Evolutionary conservation across 306 rosid genomes (phyloP).

Genomic region (Lathyrus tuberosus): DNA sequence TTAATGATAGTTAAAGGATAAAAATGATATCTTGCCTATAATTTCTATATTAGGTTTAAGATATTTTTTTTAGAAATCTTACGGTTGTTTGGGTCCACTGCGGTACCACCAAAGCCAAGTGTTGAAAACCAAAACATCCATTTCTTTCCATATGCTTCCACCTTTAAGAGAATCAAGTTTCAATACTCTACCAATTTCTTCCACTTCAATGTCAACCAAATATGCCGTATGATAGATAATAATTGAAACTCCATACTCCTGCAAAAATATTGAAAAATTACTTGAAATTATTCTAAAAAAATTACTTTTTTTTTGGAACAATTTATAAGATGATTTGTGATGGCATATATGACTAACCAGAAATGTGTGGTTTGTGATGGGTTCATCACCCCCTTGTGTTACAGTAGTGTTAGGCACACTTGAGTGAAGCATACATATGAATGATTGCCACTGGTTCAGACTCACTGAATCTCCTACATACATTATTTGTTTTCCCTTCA

Average conservation of each 20-base stretch:
- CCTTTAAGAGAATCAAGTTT: conserved; percentile 64
- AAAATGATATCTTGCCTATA: too few relatives aligned
- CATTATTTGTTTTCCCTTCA: conserved; percentile 64
- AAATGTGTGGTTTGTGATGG: conserved; percentile 38
- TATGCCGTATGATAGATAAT: conserved; percentile 37
- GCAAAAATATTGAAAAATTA: neutral
- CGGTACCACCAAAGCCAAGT: conserved; percentile 93
- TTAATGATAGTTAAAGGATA: too few relatives aligned
- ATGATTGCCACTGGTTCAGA: conserved; percentile 62
- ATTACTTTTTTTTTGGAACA: neutral
- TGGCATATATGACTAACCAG: conserved; percentile 34
- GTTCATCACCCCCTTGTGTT: neutral
- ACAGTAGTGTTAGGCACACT: conserved; percentile 42
- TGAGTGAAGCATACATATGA: conserved; percentile 60
- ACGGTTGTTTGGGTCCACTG: conserved; percentile 63
- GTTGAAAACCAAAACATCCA: conserved; percentile 71
- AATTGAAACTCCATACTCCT: conserved; percentile 68
- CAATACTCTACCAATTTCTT: conserved; percentile 55
- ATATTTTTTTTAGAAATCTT: neutral
- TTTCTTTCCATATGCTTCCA: conserved; percentile 61
- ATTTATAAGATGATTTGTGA: neutral
- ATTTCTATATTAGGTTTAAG: too few relatives aligned
- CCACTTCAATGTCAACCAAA: conserved; percentile 70
- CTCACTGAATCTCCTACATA: conserved; percentile 74
- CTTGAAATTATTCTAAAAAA: too few relatives aligned